Evolutionary conservation across 2,329 filamentous ascomycete genomes (phyloP).

Genomic region (Colletotrichum chrysophilum): DNA sequence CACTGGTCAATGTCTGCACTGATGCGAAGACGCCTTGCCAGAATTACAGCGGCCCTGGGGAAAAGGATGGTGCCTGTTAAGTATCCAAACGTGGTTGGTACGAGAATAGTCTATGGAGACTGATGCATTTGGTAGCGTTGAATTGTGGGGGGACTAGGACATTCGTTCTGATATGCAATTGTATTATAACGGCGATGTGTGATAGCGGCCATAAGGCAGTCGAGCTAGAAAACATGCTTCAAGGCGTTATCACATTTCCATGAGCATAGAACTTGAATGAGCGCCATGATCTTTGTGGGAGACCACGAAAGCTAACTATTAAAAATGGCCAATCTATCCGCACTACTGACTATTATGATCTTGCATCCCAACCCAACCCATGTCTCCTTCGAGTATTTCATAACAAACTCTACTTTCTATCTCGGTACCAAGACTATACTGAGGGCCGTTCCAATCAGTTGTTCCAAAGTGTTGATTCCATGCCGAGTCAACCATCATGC

Average conservation of each 20-base stretch:
- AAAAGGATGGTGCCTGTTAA: slow-evolving; percentile 17
- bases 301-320: too few relatives aligned
- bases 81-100: background rate
- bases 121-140: too few relatives aligned
- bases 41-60: slow-evolving; percentile 20
- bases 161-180: too few relatives aligned
- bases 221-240: too few relatives aligned
- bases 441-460: background rate
- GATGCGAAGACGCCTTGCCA: slow-evolving; percentile 24
- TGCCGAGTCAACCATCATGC: rapidly evolving
- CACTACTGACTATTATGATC: too few relatives aligned
- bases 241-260: too few relatives aligned
- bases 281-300: too few relatives aligned
- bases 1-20: slow-evolving; percentile 22
- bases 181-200: too few relatives aligned
- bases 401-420: background rate
- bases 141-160: rapidly evolving
- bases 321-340: too few relatives aligned
- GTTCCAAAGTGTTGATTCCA: background rate
- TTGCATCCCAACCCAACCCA: background rate
- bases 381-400: background rate
- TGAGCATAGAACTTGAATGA: too few relatives aligned
- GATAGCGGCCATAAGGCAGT: too few relatives aligned
- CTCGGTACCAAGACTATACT: background rate
- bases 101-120: too few relatives aligned